A percentile compares a stretch with the other conserved stretches of the same genome.
phyloP scores from a whole-genome alignment of 2,329 filamentous ascomycete species.

The Alternaria sp. region DNA sequence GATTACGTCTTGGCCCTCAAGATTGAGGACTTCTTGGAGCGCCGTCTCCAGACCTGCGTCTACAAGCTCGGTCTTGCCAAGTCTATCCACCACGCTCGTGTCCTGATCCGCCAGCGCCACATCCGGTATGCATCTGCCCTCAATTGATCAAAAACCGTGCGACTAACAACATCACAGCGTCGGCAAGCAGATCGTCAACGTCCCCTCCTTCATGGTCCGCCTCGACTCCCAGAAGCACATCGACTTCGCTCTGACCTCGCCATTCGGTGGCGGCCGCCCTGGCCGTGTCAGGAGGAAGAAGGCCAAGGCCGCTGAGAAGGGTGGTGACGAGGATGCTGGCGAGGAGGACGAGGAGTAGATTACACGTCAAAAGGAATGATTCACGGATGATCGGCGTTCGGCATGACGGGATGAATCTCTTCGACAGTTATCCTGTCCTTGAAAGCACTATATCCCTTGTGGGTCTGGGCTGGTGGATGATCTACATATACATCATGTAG shows the following conservation, averaged over 20 bases:
- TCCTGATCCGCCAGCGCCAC: slow-evolving; percentile 99
- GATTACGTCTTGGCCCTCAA: slow-evolving; percentile 99
- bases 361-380: slow-evolving; percentile 38
- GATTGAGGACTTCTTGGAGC: slow-evolving; percentile 99
- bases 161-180: slow-evolving; percentile 65
- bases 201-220: slow-evolving; percentile 98
- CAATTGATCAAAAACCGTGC: background rate
- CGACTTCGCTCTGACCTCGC: slow-evolving; percentile 96
- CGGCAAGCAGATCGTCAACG: slow-evolving; percentile 99
- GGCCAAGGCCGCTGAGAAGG: slow-evolving; percentile 92
- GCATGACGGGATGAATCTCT: slow-evolving; percentile 48
- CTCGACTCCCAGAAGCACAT: slow-evolving; percentile 99
- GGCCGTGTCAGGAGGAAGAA: slow-evolving; percentile 99
- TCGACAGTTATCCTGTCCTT: slow-evolving; percentile 38
- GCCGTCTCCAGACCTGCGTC: slow-evolving; percentile 98
- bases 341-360: slow-evolving; percentile 81
- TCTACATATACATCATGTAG: slow-evolving; percentile 42
- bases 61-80: slow-evolving; percentile 99
- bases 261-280: slow-evolving; percentile 95
- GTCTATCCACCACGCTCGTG: slow-evolving; percentile 99
- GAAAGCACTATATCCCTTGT: slow-evolving; percentile 43
- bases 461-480: slow-evolving; percentile 38
- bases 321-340: slow-evolving; percentile 79
- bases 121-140: slow-evolving; percentile 69
- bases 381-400: slow-evolving; percentile 48